Conservation (phyloP, 371 early-diverging fungal species). For the Smittium culicis region DNA sequence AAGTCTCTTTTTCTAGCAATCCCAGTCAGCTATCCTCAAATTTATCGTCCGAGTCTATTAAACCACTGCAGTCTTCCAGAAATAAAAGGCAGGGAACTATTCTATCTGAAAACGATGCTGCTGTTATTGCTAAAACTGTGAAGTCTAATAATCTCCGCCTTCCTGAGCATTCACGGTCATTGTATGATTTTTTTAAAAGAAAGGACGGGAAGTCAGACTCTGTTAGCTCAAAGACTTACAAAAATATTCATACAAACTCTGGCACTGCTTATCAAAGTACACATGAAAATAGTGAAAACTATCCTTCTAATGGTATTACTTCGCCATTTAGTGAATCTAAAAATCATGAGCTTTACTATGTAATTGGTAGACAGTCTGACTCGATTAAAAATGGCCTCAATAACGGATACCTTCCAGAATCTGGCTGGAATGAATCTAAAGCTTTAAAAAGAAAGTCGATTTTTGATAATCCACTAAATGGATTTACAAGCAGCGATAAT, state of each 20-base stretch:
- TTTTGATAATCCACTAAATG: constrained; percentile 47
- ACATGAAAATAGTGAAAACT: constrained; percentile 11
- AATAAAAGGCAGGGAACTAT: constrained; percentile 12
- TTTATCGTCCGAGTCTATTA: constrained; percentile 8
- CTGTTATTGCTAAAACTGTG: not conserved
- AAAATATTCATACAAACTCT: not conserved
- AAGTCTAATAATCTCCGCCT: not conserved
- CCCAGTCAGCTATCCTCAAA: constrained; percentile 8
- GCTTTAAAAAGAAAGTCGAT: constrained; percentile 35
- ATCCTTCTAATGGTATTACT: constrained; percentile 12
- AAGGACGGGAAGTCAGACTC: not conserved
- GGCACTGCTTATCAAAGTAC: not conserved
- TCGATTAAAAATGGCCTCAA: constrained; percentile 13
- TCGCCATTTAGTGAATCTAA: constrained; percentile 15
- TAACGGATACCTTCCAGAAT: constrained; percentile 10
- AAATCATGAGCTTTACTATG: constrained; percentile 13
- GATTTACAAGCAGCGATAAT: constrained; percentile 30
- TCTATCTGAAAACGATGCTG: not conserved
- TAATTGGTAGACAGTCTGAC: not conserved
- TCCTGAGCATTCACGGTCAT: not conserved
- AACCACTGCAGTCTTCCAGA: constrained; percentile 3
- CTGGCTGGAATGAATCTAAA: constrained; percentile 13
- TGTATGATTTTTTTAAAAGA: constrained; percentile 5
- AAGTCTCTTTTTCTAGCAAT: constrained; percentile 6
- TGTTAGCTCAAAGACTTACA: not conserved